Conservation (phyloP, 2,329 filamentous ascomycete genomes). For the Trichoderma koningii region DNA sequence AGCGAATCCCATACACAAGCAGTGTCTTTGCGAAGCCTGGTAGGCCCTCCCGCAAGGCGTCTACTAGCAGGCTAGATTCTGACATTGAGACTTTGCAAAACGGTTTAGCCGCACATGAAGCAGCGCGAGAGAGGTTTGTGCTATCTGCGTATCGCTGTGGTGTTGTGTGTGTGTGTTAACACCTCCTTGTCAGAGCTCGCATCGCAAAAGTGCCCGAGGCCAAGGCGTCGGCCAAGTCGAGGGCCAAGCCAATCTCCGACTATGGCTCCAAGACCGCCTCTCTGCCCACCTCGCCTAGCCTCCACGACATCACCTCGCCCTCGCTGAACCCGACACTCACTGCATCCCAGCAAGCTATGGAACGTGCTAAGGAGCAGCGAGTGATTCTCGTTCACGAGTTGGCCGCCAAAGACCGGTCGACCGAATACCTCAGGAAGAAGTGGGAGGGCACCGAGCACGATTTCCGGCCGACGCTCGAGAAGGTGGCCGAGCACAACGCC, state of each 20-base stretch:
- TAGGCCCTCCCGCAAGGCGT: constrained; percentile 41
- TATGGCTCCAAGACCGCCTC: constrained; percentile 44
- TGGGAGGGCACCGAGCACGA: constrained; percentile 58
- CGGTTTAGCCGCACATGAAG: constrained; percentile 42
- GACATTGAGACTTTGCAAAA: constrained; percentile 54
- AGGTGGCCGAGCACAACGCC: constrained; percentile 57
- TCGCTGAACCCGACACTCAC: constrained; percentile 52
- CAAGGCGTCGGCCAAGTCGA: constrained; percentile 43
- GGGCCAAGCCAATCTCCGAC: constrained; percentile 47
- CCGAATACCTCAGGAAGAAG: constrained; percentile 51
- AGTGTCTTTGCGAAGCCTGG: constrained; percentile 51
- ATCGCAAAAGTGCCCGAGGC: constrained; percentile 40
- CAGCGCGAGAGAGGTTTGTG: constrained; percentile 42
- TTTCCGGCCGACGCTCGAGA: constrained; percentile 56
- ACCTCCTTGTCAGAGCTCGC: constrained; percentile 36
- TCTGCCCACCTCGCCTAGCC: constrained; percentile 57
- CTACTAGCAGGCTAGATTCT: constrained; percentile 48
- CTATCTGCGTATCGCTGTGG: constrained; percentile 26
- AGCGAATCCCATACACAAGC: constrained; percentile 54
- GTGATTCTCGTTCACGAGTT: constrained; percentile 62
- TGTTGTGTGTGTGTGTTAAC: constrained; percentile 25
- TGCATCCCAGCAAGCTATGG: constrained; percentile 53
- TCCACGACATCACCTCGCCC: constrained; percentile 58
- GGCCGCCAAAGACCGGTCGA: constrained; percentile 55
- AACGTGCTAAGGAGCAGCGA: constrained; percentile 57